Evolutionary conservation across 2,329 filamentous ascomycete species (phyloP), one percentile per base, ranked within the genome.

Genomic region (Parastagonospora nodorum): DNA sequence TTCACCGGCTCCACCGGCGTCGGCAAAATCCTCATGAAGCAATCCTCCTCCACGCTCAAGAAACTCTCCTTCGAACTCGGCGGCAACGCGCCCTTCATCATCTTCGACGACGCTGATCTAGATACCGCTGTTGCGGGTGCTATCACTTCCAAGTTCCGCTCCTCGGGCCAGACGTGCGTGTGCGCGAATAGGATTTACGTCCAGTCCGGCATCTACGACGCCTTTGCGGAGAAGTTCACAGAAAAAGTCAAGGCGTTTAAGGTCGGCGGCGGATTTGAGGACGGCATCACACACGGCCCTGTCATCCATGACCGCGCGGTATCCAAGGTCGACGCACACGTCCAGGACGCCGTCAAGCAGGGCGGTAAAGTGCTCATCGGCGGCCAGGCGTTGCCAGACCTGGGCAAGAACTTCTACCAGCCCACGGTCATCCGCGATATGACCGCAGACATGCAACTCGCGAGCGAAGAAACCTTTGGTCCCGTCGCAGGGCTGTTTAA

Each of bases 81-180:
- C 47, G 94, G 93, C 41, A 97, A 97, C 72, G 90, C 93, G 0
- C 93, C 93, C 1, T 96, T 97, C 72, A 97, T 97, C 60, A 91
- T 97, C 30, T 97, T 97, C 68, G 92, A 97, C 67, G 93, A 97
- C 67, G 90, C 93, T 15, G 90, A 97, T 69, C 77, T 97, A 15
- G 92, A 97, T 51, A 78, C 80, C 4, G 94, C 94, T 2, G 91
- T 97, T 1, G 78, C 85, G 0, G 93, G 92, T 24, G 92, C 92
- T 41, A 84, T 97, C 46, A 79, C 87, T 19, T 92, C 85, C 67
- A 99, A 97, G 75, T 97, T 97, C 84, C 88, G 94, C 47, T 91
- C 88, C 32, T 95, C 90, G 0, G 94, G 94, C 31, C 94, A 99
- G 80, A 97, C 94, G 0, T 99, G 94, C 74, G 92, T 97, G 5